phyloP scores from a whole-genome alignment of 306 rosid genomes.

The Gastrolobium villosum region DNA sequence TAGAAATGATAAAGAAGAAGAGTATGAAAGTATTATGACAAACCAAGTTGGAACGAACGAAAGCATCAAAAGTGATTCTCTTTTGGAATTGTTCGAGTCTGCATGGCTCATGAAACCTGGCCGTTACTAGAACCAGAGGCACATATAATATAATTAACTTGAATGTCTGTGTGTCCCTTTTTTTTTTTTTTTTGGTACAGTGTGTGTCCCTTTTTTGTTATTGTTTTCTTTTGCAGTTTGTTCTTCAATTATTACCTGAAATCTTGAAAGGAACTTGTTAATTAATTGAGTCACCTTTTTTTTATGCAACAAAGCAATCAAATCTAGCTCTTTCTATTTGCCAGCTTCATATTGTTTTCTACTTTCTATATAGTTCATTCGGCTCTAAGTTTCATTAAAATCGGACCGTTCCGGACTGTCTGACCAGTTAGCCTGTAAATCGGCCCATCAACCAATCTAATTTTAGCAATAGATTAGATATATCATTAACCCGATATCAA shows the following conservation, averaged over 20 bases:
- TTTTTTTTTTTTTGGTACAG: no score
- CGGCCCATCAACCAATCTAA: no score
- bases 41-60: slow-evolving; percentile 21
- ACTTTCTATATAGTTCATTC: no score
- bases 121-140: neutral
- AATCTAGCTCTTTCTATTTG: neutral
- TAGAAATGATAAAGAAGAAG: slow-evolving; percentile 25
- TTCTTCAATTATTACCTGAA: slow-evolving; percentile 22
- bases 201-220: neutral
- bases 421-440: no score
- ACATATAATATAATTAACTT: slow-evolving; percentile 1
- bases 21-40: slow-evolving; percentile 17
- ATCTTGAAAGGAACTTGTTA: slow-evolving; percentile 3
- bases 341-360: neutral
- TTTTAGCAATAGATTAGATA: no score
- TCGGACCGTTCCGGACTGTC: no score
- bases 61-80: slow-evolving; percentile 43
- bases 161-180: neutral
- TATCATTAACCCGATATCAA: no score
- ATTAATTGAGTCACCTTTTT: slow-evolving; percentile 9
- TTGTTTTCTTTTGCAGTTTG: slow-evolving; percentile 16
- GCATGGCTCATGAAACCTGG: slow-evolving; percentile 68
- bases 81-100: slow-evolving; percentile 73
- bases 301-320: slow-evolving; percentile 37
- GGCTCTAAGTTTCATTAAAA: no score